phyloP scores from a whole-genome alignment of 1,139 yeast genomes.

The Waltiozyma sp. region DNA sequence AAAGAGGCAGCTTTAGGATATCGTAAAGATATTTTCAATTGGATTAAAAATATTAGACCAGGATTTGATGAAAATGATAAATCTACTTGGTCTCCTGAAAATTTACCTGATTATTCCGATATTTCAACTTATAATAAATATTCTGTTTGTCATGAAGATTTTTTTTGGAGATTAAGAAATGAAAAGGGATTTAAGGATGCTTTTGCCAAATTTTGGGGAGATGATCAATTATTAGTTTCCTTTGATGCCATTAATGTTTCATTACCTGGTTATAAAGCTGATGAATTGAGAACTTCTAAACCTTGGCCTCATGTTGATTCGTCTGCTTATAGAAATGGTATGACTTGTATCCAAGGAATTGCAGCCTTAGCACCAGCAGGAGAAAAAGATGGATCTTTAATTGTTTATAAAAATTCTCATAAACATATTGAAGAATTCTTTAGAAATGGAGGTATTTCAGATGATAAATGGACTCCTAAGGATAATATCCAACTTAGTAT shows the following conservation, averaged over 20 bases:
- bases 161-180: conserved; percentile 20
- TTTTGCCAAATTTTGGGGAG: conserved; percentile 19
- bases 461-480: conserved; percentile 10
- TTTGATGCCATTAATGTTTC: conserved; percentile 19
- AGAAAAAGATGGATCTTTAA: conserved; percentile 13
- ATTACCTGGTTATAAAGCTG: conserved; percentile 12
- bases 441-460: conserved; percentile 5
- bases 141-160: conserved; percentile 17
- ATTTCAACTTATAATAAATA: conserved; percentile 11
- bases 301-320: conserved; percentile 22
- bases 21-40: conserved; percentile 9
- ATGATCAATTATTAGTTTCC: conserved; percentile 17
- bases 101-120: conserved; percentile 15
- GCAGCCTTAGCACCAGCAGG: conserved; percentile 10
- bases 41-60: conserved; percentile 12
- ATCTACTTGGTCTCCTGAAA: conserved; percentile 18
- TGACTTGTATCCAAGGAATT: conserved; percentile 14
- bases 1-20: conserved; percentile 14
- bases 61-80: conserved; percentile 14
- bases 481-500: conserved; percentile 10
- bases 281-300: not conserved
- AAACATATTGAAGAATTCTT: conserved; percentile 13
- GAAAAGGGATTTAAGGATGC: conserved; percentile 15
- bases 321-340: conserved; percentile 14
- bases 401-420: conserved; percentile 11